Evolutionary conservation across 164 flowering plant species (phyloP), one percentile per base, ranked within the genome.

Genomic region (Umbilicus rupestris): DNA sequence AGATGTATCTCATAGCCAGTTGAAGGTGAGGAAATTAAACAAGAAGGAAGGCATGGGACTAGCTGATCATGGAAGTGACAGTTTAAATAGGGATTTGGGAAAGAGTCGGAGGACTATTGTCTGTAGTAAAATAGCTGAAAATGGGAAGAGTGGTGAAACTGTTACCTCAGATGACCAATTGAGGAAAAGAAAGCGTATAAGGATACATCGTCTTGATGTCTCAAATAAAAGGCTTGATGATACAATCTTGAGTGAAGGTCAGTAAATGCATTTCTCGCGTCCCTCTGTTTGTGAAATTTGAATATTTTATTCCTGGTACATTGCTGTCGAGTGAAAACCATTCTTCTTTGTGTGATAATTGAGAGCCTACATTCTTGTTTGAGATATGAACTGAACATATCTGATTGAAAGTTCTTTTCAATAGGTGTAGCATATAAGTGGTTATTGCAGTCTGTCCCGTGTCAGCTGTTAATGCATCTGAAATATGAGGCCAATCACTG

Each of bases 161-260:
- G 78, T 66, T n/a, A 37, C 16, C 17, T 68, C 22, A 35, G 84
- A 76, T 57, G 77, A 66, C 19, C 64, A 33, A 63, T 84, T 74
- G 20, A 89, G 68, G 81, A 88, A 73, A 76, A 83, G 39, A 57
- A 88, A 86, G 78, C 76, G 76, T 22, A 83, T 89, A 49, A 78
- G 87, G 31, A 64, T 85, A 28, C 92, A 87, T 77, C 91, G 85
- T 31, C 45, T 77, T 72, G 98, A 93, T 75, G 78, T 76, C 69
- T 83, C 98, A 28, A 90, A 90, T 71, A 93, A 93, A 80, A 80
- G 94, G 64, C 49, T 85, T 22, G 91, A 82, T 79, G 98, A 90
- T 74, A 71, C 75, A 39, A 44, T 78, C 45, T 67, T 73, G 47
- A 39, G 59, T 39, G 66, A 70, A 50, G 91, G 93, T 90, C 6